A percentile compares a stretch with the other conserved stretches of the same genome.
phyloP scores from a whole-genome alignment of 1,284 basidiomycete genomes.

The Cryptococcus wingfieldii region DNA sequence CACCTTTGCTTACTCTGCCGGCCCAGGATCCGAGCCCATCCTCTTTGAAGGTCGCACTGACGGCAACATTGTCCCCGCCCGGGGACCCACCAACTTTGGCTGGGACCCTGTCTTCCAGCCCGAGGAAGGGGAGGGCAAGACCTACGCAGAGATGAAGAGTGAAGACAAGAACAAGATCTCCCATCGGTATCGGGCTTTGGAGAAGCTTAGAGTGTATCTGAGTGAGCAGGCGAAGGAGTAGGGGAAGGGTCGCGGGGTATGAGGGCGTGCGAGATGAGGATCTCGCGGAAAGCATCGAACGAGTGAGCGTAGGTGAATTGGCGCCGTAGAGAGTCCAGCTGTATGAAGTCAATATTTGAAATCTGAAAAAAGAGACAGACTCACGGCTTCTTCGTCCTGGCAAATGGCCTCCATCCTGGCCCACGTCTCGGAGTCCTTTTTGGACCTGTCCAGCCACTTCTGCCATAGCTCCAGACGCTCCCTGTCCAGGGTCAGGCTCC shows the following conservation, averaged over 20 bases:
- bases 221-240: constrained; percentile 17
- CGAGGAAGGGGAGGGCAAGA: constrained; percentile 48
- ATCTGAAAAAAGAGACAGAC: not conserved
- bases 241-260: not conserved
- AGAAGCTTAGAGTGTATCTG: constrained; percentile 71
- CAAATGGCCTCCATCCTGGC: not conserved
- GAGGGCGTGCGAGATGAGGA: constrained; percentile 1
- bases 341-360: not conserved
- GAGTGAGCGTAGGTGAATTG: constrained; percentile 19
- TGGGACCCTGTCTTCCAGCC: constrained; percentile 93
- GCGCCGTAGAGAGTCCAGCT: constrained; percentile 11
- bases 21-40: constrained; percentile 67
- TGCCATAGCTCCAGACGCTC: constrained; percentile 34
- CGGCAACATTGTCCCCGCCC: constrained; percentile 78
- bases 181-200: constrained; percentile 82
- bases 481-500: constrained; percentile 28
- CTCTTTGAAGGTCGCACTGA: constrained; percentile 91
- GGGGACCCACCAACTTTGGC: constrained; percentile 73
- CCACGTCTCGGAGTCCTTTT: constrained; percentile 3
- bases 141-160: constrained; percentile 86
- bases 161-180: constrained; percentile 84
- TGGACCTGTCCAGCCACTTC: constrained; percentile 24
- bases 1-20: constrained; percentile 89
- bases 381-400: constrained; percentile 11
- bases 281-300: not conserved